Percentiles rank a stretch among this genome's conserved stretches.
Evolutionary conservation across 2,329 filamentous ascomycete genomes (phyloP).

Genomic region (Westerdykella ornata): DNA sequence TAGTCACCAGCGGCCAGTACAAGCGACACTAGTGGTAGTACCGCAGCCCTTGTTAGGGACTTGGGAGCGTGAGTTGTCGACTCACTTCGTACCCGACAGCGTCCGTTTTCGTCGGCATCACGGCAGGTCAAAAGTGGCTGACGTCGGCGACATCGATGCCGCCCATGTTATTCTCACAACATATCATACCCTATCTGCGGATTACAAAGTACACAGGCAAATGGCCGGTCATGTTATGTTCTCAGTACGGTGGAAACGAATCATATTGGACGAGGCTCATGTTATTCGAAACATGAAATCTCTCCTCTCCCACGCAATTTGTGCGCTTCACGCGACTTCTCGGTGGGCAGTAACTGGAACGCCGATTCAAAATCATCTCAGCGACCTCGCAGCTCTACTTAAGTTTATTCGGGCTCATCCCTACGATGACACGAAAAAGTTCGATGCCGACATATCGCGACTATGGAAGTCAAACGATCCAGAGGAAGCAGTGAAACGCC

Average conservation of each 20-base stretch:
- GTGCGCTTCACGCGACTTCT: slow-evolving; percentile 24
- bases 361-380: slow-evolving; percentile 44
- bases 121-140: slow-evolving; percentile 3
- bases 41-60: slow-evolving; percentile 8
- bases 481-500: slow-evolving; percentile 35
- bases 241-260: slow-evolving; percentile 34
- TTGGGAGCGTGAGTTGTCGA: slow-evolving; percentile 8
- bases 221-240: slow-evolving; percentile 11
- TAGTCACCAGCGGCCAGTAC: neutral
- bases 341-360: slow-evolving; percentile 48
- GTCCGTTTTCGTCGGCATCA: slow-evolving; percentile 10
- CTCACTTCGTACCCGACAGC: slow-evolving; percentile 4
- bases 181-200: slow-evolving; percentile 12
- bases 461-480: slow-evolving; percentile 38
- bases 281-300: slow-evolving; percentile 36
- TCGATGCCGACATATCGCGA: slow-evolving; percentile 36
- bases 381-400: slow-evolving; percentile 41
- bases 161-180: slow-evolving; percentile 13
- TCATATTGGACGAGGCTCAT: slow-evolving; percentile 48
- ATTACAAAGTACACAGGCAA: slow-evolving; percentile 5
- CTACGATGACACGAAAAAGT: slow-evolving; percentile 35
- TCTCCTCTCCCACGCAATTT: slow-evolving; percentile 18
- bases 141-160: slow-evolving; percentile 1
- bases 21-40: slow-evolving; percentile 12
- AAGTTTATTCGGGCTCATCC: slow-evolving; percentile 42